phyloP scores from a whole-genome alignment of 495 filamentous ascomycete genomes.

The Penicillium soppii region DNA sequence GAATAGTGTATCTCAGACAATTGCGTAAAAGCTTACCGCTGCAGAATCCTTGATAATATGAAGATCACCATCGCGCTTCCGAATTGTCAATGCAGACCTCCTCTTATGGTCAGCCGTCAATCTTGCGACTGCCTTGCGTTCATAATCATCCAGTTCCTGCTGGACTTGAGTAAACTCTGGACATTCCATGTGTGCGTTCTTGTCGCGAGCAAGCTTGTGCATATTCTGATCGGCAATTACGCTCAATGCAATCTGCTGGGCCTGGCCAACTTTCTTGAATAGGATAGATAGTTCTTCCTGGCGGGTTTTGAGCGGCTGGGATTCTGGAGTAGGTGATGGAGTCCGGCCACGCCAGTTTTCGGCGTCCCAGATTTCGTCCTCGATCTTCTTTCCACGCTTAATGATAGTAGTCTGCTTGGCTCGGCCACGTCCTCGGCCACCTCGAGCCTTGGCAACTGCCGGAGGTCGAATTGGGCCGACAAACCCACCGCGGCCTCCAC shows the following conservation, averaged over 20 bases:
- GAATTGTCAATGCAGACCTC: slow-evolving; percentile 26
- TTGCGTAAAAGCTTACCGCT: slow-evolving; percentile 22
- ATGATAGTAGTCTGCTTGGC: not conserved
- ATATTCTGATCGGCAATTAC: slow-evolving; percentile 41
- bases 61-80: slow-evolving; percentile 28
- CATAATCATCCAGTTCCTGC: slow-evolving; percentile 18
- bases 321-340: slow-evolving; percentile 34
- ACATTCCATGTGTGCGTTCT: slow-evolving; percentile 41
- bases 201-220: slow-evolving; percentile 37
- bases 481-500: slow-evolving; percentile 30
- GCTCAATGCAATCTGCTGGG: slow-evolving; percentile 38
- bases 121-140: slow-evolving; percentile 17
- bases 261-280: slow-evolving; percentile 44
- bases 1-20: slow-evolving; percentile 3
- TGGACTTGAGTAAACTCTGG: slow-evolving; percentile 40
- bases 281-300: slow-evolving; percentile 41
- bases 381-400: slow-evolving; percentile 25
- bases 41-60: slow-evolving; percentile 26
- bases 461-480: slow-evolving; percentile 16
- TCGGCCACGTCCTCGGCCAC: slow-evolving; percentile 29
- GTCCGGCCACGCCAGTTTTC: slow-evolving; percentile 32
- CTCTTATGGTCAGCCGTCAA: slow-evolving; percentile 29
- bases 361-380: slow-evolving; percentile 34
- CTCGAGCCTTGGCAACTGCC: slow-evolving; percentile 22
- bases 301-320: slow-evolving; percentile 38